Base-by-base conservation (phyloP, 257 asterid genomes). In the Leptodermis oblonga region DNA sequence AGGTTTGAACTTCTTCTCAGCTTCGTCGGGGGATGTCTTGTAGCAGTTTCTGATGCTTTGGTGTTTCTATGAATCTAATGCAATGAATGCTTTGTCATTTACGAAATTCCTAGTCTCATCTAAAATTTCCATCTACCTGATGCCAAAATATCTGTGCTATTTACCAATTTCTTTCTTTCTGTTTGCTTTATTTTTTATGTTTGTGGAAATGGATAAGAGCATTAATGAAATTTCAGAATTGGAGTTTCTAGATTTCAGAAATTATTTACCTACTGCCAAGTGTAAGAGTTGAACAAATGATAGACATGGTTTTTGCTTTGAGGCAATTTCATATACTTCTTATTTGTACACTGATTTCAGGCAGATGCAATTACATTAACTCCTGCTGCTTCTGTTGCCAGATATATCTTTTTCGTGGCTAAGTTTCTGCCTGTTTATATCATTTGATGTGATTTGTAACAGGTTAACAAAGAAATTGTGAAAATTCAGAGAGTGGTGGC, bases 401-500 rank as follows among this genome's bases (percentile, higher is more conserved):
- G 56, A 52, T 51, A 43, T 20, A 68, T 36, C 18, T 8, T 41
- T 49, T 64, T 62, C 4, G 45, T 20, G 18, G 45, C 22, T 37
- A 28, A 10, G 23, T 31, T 20, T 48, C 34, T 25, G 25, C 46
- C 22, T 36, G 52, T 18, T 25, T 42, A 34, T 25, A 28, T 46
- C n/a, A 34, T 60, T 48, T 42, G 26, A 58, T 53, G 61, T 51
- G 54, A 61, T 5, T 12, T 72, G 31, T 58, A 41, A 77, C 80
- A 93, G 99, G 87, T 94, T 82, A 94, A 94, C 88, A 94, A 87
- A 84, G 99, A 94, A 83, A 94, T 94, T 23, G 99, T 94, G 67
- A 94, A 94, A 92, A 94, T 94, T 71, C 99, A 94, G 84, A 86
- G 95, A 89, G 97, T 94, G 41, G 82, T 89, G 54, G 97, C 96